phyloP scores from a whole-genome alignment of 1,284 basidiomycete species.

The Trametes pubescens region DNA sequence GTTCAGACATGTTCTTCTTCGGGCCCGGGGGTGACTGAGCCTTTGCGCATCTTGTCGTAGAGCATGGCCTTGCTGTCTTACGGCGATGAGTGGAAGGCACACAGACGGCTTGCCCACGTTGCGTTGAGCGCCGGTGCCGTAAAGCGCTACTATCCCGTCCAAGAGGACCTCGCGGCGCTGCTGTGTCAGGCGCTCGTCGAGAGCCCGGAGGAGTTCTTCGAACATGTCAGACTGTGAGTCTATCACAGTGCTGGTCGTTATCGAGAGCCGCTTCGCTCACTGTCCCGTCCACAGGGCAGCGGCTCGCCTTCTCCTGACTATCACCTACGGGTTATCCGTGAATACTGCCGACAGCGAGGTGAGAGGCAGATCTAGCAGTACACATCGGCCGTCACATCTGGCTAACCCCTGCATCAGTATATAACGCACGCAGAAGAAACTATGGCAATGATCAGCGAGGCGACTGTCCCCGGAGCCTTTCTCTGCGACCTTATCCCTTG shows the following conservation, averaged over 20 bases:
- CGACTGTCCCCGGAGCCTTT: conserved; percentile 41
- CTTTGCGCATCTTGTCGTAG: conserved; percentile 6
- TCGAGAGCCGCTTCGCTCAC: neutral
- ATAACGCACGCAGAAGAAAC: conserved; percentile 39
- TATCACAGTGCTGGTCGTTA: neutral
- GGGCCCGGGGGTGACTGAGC: too few species aligned
- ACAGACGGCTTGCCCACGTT: conserved; percentile 40
- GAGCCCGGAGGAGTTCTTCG: conserved; percentile 28
- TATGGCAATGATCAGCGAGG: conserved; percentile 32
- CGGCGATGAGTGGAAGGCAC: conserved; percentile 36
- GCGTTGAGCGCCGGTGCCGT: conserved; percentile 39
- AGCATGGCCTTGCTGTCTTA: conserved; percentile 31
- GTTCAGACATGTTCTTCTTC: neutral
- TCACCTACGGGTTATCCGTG: conserved; percentile 45
- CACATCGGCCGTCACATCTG: conserved; percentile 7
- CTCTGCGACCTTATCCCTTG: conserved; percentile 42
- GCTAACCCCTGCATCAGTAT: conserved; percentile 23
- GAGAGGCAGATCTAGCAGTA: neutral
- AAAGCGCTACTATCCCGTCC: conserved; percentile 39
- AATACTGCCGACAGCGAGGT: conserved; percentile 39
- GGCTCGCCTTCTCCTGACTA: conserved; percentile 41
- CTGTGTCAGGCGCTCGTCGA: conserved; percentile 28
- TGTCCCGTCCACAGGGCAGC: conserved; percentile 35
- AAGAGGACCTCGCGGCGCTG: conserved; percentile 38
- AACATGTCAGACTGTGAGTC: conserved; percentile 32